These are phyloP conservation scores for Trametes sp. DNA, from an alignment of 1,284 basidiomycete species.

Conservation along the genomic window DNA sequence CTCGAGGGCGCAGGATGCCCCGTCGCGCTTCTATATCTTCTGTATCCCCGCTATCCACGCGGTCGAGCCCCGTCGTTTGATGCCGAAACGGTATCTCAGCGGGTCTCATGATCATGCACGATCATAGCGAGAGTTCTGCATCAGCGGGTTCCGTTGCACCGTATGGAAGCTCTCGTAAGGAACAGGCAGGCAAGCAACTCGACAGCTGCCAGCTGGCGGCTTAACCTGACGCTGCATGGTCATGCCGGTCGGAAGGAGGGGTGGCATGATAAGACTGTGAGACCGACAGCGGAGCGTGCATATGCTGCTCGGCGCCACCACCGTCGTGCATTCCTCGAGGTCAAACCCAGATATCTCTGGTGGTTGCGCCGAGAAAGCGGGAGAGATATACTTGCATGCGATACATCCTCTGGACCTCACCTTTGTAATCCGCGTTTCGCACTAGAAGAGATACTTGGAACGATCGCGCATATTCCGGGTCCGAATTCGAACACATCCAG, in stretches of 20 bases:
- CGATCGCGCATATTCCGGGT: conserved; percentile 5
- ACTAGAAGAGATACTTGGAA: background rate
- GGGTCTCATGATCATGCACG: conserved; percentile 23
- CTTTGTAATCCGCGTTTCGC: background rate
- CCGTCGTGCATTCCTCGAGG: conserved; percentile 6
- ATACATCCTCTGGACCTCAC: too few species aligned
- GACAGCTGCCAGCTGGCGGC: conserved; percentile 6
- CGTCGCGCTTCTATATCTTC: conserved; percentile 1
- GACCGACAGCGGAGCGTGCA: conserved; percentile 15
- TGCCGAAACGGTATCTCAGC: conserved; percentile 10
- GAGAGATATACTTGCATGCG: background rate
- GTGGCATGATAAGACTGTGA: conserved; percentile 20
- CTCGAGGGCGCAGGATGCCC: background rate
- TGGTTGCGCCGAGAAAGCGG: background rate
- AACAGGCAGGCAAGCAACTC: conserved; percentile 1
- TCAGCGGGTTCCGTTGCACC: conserved; percentile 10
- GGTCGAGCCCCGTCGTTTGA: conserved; percentile 16
- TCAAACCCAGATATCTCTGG: conserved; percentile 1
- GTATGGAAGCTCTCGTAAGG: conserved; percentile 19
- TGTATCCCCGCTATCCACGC: conserved; percentile 18
- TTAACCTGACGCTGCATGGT: conserved; percentile 13
- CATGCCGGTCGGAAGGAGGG: conserved; percentile 5
- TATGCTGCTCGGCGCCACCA: conserved; percentile 13
- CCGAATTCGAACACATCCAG: conserved; percentile 19
- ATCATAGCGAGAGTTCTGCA: conserved; percentile 12